These are phyloP conservation scores for Phanerochaete sordida DNA, from an alignment of 768 basidiomycete genomes.

Conservation along the genomic window DNA sequence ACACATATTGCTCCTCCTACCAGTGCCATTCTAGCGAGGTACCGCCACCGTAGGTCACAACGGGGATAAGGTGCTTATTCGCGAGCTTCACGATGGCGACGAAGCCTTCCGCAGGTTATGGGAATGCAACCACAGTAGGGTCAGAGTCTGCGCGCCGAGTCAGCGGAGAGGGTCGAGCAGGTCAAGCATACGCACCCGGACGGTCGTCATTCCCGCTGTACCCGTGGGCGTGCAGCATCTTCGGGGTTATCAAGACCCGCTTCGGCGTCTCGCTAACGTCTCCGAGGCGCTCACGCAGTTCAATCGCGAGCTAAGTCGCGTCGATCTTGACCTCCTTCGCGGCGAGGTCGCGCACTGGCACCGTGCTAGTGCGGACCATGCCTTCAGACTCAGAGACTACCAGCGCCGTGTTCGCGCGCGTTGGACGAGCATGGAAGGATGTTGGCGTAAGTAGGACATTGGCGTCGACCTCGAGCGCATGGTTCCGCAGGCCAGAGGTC, in stretches of 20 bases:
- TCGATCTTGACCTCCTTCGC: not conserved
- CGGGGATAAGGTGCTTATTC: conserved; percentile 66
- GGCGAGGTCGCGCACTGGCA: not conserved
- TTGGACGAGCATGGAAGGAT: not conserved
- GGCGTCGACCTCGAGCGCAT: not conserved
- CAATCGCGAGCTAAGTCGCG: not conserved
- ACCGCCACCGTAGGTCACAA: conserved; percentile 80
- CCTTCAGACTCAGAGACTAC: too few relatives aligned
- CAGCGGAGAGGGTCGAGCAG: not conserved
- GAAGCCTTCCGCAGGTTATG: conserved; percentile 74
- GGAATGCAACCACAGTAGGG: conserved; percentile 47
- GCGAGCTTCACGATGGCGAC: conserved; percentile 77
- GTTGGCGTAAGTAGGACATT: not conserved
- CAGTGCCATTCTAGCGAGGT: conserved; percentile 89
- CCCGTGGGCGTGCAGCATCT: conserved; percentile 52
- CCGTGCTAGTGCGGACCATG: not conserved
- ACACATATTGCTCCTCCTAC: conserved; percentile 58
- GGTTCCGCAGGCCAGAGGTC: not conserved
- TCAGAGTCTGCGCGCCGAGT: conserved; percentile 13
- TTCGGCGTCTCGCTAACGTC: not conserved
- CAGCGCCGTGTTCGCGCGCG: not conserved
- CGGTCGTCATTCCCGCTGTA: conserved; percentile 71
- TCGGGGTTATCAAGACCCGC: conserved; percentile 47
- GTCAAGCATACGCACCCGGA: conserved; percentile 42
- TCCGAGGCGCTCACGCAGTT: not conserved